phyloP scores from a whole-genome alignment of 2,329 filamentous ascomycete species.

The Xenosphaeropsis pyriputrescens region DNA sequence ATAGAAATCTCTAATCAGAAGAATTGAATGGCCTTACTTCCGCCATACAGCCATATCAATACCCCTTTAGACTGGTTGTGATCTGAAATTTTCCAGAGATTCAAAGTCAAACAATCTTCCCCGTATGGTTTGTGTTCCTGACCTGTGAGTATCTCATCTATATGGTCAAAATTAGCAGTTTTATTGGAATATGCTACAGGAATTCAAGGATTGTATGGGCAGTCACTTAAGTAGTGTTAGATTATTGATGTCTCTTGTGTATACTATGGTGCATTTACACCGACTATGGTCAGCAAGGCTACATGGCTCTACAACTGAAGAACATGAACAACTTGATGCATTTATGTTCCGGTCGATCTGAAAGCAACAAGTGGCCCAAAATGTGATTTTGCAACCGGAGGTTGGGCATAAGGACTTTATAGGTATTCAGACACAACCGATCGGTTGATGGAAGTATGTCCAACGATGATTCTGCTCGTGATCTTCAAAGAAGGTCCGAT shows the following conservation, averaged over 20 bases:
- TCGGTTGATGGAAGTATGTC: constrained; percentile 9
- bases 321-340: not conserved
- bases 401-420: constrained; percentile 23
- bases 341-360: not conserved
- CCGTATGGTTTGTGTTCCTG: constrained; percentile 10
- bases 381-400: constrained; percentile 22
- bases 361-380: constrained; percentile 19
- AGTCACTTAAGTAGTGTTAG: not conserved
- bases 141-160: not conserved
- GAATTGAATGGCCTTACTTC: constrained; percentile 38
- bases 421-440: constrained; percentile 19
- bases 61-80: constrained; percentile 23
- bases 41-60: constrained; percentile 28
- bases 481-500: constrained; percentile 14
- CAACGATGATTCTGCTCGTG: constrained; percentile 11
- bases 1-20: constrained; percentile 7
- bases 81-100: constrained; percentile 22
- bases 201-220: not conserved
- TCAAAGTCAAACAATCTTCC: constrained; percentile 24
- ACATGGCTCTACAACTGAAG: not conserved
- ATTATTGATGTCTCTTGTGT: not conserved
- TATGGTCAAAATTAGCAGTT: not conserved
- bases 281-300: not conserved
- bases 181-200: constrained; percentile 1
- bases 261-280: not conserved